phyloP scores from a whole-genome alignment of 805 yeast genomes.

The Pichia gijzeniarum region DNA sequence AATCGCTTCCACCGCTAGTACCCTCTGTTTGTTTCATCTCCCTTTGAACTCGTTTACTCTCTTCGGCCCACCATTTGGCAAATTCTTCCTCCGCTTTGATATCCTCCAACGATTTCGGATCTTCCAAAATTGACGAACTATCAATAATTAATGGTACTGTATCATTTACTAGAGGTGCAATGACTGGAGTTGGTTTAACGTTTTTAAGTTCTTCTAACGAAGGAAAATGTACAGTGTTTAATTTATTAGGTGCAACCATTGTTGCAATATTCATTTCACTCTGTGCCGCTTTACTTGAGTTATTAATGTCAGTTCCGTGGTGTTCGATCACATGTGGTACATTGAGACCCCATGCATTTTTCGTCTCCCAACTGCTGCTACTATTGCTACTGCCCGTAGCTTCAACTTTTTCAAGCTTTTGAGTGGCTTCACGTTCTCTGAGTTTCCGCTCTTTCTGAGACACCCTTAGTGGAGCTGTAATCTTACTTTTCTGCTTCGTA shows the following conservation, averaged over 20 bases:
- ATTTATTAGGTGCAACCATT: conserved; percentile 39
- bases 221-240: conserved; percentile 18
- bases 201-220: conserved; percentile 12
- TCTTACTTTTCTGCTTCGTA: conserved; percentile 3
- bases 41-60: conserved; percentile 57
- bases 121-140: too few relatives aligned
- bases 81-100: conserved; percentile 78
- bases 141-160: neutral
- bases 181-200: neutral
- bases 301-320: neutral
- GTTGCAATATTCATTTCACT: conserved; percentile 14
- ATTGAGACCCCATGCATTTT: conserved; percentile 12
- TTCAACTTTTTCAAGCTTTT: neutral
- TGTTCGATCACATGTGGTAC: conserved; percentile 12
- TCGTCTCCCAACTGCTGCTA: neutral
- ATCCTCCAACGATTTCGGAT: conserved; percentile 46
- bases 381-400: neutral
- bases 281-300: conserved; percentile 2
- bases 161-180: neutral
- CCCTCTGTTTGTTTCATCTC: conserved; percentile 20
- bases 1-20: neutral
- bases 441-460: conserved; percentile 20
- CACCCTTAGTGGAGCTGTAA: conserved; percentile 6
- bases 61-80: conserved; percentile 84
- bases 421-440: conserved; percentile 3